These are phyloP conservation scores for Pseudonitzschia multiseries DNA, from an alignment of 108 stramenopile genomes.

Conservation along the genomic window DNA sequence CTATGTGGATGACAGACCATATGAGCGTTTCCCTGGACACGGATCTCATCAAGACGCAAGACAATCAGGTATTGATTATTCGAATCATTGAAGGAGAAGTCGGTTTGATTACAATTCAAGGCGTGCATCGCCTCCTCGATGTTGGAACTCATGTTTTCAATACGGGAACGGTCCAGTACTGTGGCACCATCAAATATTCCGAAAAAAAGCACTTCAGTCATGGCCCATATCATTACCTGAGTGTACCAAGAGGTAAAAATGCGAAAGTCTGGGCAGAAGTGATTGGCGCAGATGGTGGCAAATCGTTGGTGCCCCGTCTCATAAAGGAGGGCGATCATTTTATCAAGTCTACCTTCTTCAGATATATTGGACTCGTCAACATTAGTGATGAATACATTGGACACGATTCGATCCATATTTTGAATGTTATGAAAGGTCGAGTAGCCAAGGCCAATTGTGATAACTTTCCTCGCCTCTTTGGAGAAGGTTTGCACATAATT, in stretches of 20 bases:
- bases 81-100: slow-evolving; percentile 30
- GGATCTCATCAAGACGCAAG: slow-evolving; percentile 7
- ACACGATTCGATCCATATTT: slow-evolving; percentile 30
- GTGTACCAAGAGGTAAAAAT: slow-evolving; percentile 30
- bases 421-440: slow-evolving; percentile 29
- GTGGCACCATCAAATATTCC: background rate
- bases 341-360: slow-evolving; percentile 30
- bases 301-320: slow-evolving; percentile 31
- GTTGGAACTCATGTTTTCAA: slow-evolving; percentile 46
- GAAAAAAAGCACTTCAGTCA: slow-evolving; percentile 24
- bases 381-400: slow-evolving; percentile 26
- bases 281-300: slow-evolving; percentile 4
- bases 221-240: slow-evolving; percentile 31
- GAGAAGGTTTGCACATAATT: slow-evolving; percentile 38
- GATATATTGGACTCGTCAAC: slow-evolving; percentile 27
- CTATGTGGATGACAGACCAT: slow-evolving; percentile 7
- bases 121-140: slow-evolving; percentile 21
- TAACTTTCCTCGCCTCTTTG: slow-evolving; percentile 28
- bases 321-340: slow-evolving; percentile 39
- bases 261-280: slow-evolving; percentile 40
- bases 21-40: slow-evolving; percentile 18
- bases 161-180: slow-evolving; percentile 19
- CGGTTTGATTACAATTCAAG: slow-evolving; percentile 27
- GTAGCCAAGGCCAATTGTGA: slow-evolving; percentile 33
- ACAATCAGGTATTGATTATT: slow-evolving; percentile 30